phyloP scores from a whole-genome alignment of 371 early-diverging fungal genomes.

The Mucor circinelloides region DNA sequence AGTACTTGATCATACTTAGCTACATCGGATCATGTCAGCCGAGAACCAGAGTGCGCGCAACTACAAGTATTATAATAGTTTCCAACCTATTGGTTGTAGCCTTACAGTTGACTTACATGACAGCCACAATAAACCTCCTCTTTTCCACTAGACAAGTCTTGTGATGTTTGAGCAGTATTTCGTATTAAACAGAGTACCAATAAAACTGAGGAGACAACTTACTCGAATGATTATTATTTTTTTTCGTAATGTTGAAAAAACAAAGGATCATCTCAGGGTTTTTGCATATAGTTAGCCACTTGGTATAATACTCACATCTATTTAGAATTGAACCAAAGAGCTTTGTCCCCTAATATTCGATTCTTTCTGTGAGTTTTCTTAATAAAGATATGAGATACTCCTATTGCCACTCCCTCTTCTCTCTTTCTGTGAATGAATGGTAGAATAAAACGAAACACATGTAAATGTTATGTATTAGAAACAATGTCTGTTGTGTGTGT shows the following conservation, averaged over 20 bases:
- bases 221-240: neutral
- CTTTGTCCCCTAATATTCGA: neutral
- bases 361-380: neutral
- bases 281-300: neutral
- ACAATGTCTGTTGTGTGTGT: neutral
- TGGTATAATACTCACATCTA: neutral
- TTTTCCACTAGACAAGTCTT: neutral
- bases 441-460: neutral
- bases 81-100: neutral
- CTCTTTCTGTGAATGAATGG: neutral
- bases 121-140: neutral
- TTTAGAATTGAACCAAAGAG: neutral
- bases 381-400: neutral
- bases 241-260: neutral
- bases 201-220: neutral
- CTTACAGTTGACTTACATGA: neutral
- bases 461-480: neutral
- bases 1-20: neutral
- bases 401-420: conserved; percentile 1
- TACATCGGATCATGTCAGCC: neutral
- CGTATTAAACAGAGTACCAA: neutral
- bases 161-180: neutral
- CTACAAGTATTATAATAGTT: neutral
- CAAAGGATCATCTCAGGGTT: neutral
- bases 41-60: neutral